Conservation (phyloP, 2,329 filamentous ascomycete genomes). For the Epicoccum sorghinum region DNA sequence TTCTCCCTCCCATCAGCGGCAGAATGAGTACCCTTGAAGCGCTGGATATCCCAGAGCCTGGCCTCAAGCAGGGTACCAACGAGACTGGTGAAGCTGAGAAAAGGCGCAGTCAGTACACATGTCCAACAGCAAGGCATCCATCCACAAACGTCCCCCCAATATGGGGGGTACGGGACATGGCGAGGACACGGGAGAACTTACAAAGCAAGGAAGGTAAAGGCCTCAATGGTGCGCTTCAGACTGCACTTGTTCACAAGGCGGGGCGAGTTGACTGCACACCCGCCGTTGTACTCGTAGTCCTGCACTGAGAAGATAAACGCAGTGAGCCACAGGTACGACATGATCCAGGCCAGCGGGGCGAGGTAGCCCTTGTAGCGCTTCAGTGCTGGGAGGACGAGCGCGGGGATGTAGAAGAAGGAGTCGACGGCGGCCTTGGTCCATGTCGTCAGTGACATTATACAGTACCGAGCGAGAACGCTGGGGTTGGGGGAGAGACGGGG, state of each 20-base stretch:
- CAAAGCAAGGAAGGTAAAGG: constrained; percentile 35
- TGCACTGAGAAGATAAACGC: constrained; percentile 32
- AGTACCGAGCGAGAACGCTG: too few relatives aligned
- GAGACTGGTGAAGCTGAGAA: constrained; percentile 25
- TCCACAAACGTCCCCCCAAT: background rate
- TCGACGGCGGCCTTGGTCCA: constrained; percentile 19
- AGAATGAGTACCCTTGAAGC: constrained; percentile 9
- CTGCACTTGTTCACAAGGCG: constrained; percentile 17
- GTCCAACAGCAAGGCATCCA: background rate
- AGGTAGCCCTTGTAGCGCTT: constrained; percentile 31
- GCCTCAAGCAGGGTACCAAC: constrained; percentile 26
- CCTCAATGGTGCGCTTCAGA: constrained; percentile 28
- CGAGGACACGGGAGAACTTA: constrained; percentile 6
- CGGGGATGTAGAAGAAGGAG: constrained; percentile 21
- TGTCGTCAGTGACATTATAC: background rate
- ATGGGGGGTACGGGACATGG: background rate
- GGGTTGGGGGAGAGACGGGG: too few relatives aligned
- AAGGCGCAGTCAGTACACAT: background rate
- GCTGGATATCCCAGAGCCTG: constrained; percentile 24
- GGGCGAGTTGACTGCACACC: constrained; percentile 18
- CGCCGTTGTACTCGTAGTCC: constrained; percentile 24
- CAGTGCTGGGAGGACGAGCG: constrained; percentile 17
- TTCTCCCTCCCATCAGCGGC: constrained; percentile 2
- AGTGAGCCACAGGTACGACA: constrained; percentile 35
- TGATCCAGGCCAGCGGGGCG: constrained; percentile 23